Evolutionary conservation across 257 asterid species (phyloP).

Genomic region (Solanum lycopersicoides): DNA sequence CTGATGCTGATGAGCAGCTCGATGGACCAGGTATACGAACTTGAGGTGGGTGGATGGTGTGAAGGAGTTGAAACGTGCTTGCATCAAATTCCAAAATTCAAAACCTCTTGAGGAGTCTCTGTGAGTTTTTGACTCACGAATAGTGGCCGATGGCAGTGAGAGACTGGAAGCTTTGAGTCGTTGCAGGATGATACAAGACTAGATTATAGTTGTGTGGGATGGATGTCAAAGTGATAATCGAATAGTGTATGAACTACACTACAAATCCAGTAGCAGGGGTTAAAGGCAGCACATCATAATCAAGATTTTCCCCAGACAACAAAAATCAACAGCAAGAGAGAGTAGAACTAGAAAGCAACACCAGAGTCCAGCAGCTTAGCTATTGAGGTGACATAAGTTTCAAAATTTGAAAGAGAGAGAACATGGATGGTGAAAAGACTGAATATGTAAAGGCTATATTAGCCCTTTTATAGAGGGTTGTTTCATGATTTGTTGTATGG

Average conservation of each 20-base stretch:
- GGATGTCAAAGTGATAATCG: neutral
- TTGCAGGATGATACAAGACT: neutral
- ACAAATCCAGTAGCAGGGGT: neutral
- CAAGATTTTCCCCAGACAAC: neutral
- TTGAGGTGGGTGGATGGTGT: neutral
- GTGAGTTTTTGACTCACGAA: neutral
- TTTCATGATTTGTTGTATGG: neutral
- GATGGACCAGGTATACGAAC: neutral
- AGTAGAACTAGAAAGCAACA: neutral
- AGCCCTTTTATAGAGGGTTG: neutral
- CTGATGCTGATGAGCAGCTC: neutral
- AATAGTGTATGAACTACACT: neutral
- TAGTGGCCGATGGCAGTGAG: neutral
- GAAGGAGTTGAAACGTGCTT: neutral
- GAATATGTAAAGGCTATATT: neutral
- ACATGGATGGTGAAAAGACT: neutral
- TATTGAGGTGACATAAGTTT: neutral
- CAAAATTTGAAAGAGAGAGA: neutral
- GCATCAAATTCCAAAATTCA: neutral
- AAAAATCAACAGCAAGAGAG: neutral
- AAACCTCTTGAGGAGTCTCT: neutral
- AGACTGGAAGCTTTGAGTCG: neutral
- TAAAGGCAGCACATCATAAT: neutral
- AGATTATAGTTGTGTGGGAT: neutral
- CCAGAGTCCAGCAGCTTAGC: neutral